Percentiles rank a stretch among this genome's conserved stretches.
These are phyloP conservation scores for Aureococcus anophagefferens DNA, from an alignment of 108 stramenopile genomes.

Conservation along the genomic window DNA sequence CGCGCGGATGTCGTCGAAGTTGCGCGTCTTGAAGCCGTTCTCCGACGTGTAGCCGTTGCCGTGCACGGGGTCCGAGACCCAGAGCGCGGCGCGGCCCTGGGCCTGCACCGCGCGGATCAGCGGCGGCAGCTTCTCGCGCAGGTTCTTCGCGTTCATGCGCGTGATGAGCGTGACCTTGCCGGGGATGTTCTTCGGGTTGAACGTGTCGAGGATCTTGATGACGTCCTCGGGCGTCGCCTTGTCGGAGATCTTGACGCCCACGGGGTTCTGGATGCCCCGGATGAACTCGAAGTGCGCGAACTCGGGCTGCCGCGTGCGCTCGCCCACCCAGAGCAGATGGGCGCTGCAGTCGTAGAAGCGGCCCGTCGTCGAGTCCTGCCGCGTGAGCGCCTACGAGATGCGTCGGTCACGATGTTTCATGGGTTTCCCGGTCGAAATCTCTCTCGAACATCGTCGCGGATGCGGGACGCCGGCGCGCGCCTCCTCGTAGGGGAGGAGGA, in stretches of 20 bases:
- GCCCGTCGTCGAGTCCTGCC: conserved; percentile 87
- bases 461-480: no score
- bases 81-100: conserved; percentile 85
- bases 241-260: conserved; percentile 92
- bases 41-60: conserved; percentile 89
- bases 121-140: conserved; percentile 84
- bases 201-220: conserved; percentile 71
- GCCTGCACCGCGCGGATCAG: conserved; percentile 91
- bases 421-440: no score
- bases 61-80: conserved; percentile 94
- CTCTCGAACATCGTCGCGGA: no score
- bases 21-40: conserved; percentile 87
- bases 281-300: conserved; percentile 95
- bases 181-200: conserved; percentile 91
- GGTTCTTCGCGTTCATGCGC: conserved; percentile 92
- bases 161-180: conserved; percentile 93
- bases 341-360: conserved; percentile 93
- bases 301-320: conserved; percentile 93
- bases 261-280: conserved; percentile 90
- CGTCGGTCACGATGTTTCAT: no score
- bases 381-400: conserved; percentile 91
- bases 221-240: conserved; percentile 91
- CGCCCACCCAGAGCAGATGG: conserved; percentile 98
- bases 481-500: conserved; percentile 93
- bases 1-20: conserved; percentile 81